phyloP scores from a whole-genome alignment of 129 eudicot species.

The Flaveria ramosissima region DNA sequence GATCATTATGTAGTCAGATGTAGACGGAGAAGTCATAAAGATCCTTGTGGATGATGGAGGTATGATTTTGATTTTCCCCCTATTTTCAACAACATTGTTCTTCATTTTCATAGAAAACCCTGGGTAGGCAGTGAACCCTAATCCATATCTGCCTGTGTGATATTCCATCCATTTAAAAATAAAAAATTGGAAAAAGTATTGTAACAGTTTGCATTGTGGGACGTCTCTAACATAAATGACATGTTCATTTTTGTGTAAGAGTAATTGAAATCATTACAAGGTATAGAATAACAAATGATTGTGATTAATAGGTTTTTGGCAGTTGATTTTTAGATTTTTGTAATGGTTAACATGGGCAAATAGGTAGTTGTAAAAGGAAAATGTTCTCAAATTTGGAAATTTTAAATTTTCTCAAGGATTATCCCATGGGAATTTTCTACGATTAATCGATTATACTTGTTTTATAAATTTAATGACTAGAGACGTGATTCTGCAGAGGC shows the following conservation, averaged over 20 bases:
- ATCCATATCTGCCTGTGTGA: too few relatives aligned
- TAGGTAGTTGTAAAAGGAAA: background rate
- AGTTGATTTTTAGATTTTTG: background rate
- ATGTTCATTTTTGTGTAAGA: too few relatives aligned
- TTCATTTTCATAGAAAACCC: background rate
- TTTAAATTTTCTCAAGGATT: too few relatives aligned
- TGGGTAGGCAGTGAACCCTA: too few relatives aligned
- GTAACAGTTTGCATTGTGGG: too few relatives aligned
- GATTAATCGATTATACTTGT: background rate
- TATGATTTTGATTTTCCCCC: constrained; percentile 28
- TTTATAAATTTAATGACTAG: background rate
- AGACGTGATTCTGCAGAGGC: constrained; percentile 55
- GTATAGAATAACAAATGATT: background rate
- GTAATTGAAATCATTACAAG: background rate
- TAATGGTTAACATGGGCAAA: background rate
- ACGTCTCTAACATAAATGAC: too few relatives aligned
- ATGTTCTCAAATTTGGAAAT: background rate
- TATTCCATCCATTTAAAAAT: too few relatives aligned
- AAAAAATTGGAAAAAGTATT: too few relatives aligned
- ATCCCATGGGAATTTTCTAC: background rate
- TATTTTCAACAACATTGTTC: background rate
- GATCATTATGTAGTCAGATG: constrained; percentile 59
- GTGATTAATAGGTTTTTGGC: background rate
- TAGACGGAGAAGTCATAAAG: constrained; percentile 71
- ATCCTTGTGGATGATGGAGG: constrained; percentile 71